phyloP scores from a whole-genome alignment of 2,329 filamentous ascomycete species.

The Elsinoe perseae region DNA sequence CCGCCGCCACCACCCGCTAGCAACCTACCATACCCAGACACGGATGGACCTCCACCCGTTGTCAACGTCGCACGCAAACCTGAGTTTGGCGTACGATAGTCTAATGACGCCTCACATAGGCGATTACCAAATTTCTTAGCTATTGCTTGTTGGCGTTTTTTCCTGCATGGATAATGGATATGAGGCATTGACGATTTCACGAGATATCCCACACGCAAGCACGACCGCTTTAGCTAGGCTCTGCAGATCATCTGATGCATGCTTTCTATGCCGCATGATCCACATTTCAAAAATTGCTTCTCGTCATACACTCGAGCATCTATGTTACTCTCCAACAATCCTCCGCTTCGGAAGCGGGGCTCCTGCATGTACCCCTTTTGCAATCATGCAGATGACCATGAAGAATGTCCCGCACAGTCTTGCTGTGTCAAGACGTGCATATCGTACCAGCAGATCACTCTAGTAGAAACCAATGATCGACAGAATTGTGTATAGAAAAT shows the following conservation, averaged over 20 bases:
- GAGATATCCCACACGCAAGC: constrained; percentile 11
- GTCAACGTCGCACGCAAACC: constrained; percentile 86
- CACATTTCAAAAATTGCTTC: not conserved
- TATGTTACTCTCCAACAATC: not conserved
- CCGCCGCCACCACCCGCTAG: not conserved
- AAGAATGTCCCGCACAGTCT: not conserved
- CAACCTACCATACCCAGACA: constrained; percentile 67
- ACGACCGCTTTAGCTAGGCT: not conserved
- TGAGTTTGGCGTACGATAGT: constrained; percentile 52
- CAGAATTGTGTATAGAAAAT: not conserved
- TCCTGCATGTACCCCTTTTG: not conserved
- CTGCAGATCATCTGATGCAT: not conserved
- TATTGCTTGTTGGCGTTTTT: not conserved
- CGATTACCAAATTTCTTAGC: not conserved
- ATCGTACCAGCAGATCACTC: not conserved
- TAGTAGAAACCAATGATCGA: not conserved
- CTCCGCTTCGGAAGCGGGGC: not conserved
- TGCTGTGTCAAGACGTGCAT: not conserved
- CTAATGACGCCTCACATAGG: not conserved
- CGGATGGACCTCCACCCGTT: constrained; percentile 70
- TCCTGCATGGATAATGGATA: not conserved
- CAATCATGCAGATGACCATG: not conserved
- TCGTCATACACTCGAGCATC: not conserved
- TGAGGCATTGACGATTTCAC: constrained; percentile 4
- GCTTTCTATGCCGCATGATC: not conserved